Conservation (phyloP, 306 rosid species). For the Gastrolobium bilobum region DNA sequence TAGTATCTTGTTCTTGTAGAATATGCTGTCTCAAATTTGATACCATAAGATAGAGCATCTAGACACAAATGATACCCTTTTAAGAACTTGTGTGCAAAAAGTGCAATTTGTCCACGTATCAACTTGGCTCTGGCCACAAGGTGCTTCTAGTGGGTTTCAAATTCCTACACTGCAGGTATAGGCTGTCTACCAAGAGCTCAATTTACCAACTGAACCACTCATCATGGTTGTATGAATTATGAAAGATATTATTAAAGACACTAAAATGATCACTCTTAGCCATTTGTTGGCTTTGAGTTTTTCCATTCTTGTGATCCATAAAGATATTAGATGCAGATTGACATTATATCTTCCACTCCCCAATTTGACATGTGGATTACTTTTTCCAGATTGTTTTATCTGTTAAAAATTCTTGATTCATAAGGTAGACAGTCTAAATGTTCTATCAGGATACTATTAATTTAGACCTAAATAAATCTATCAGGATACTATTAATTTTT, state of each 20-base stretch:
- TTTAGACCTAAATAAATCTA: no score
- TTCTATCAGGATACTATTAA: no score
- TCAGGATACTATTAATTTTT: no score
- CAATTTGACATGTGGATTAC: slow-evolving; percentile 1
- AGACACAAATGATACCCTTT: not conserved
- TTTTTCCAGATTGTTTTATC: slow-evolving; percentile 5
- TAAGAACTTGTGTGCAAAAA: not conserved
- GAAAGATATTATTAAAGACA: not conserved
- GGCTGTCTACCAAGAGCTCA: not conserved
- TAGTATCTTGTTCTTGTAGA: not conserved
- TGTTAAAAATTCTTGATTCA: slow-evolving; percentile 3
- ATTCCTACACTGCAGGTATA: not conserved
- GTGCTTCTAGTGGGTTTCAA: not conserved
- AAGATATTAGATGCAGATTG: slow-evolving; percentile 19
- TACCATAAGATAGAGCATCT: not conserved
- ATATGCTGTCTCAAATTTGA: not conserved
- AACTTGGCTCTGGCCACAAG: not conserved
- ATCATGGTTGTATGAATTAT: not conserved
- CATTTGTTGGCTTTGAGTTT: not conserved
- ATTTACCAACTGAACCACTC: not conserved
- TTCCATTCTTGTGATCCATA: not conserved
- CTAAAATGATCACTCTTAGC: slow-evolving; percentile 1
- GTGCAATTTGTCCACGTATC: not conserved
- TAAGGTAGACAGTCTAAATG: not conserved
- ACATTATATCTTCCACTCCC: slow-evolving; percentile 19